These are phyloP conservation scores for Strobilomyces dryophilus DNA, from an alignment of 768 basidiomycete genomes.

Conservation along the genomic window DNA sequence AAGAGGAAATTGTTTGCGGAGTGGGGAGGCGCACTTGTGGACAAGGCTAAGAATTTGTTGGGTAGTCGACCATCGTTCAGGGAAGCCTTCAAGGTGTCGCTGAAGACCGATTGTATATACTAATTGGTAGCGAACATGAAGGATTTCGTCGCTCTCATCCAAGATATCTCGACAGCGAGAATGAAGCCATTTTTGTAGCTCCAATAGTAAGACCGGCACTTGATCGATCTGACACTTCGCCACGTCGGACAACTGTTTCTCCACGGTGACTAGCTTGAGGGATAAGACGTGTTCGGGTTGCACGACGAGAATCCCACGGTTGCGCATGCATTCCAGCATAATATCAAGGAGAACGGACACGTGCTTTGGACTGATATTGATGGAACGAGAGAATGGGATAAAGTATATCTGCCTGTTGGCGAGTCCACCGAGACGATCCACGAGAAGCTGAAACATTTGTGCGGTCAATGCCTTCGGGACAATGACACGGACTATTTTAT, in stretches of 20 bases:
- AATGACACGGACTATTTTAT: background rate
- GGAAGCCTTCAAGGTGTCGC: background rate
- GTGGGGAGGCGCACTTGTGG: background rate
- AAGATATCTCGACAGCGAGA: background rate
- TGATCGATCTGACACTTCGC: background rate
- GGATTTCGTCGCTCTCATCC: background rate
- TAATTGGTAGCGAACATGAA: background rate
- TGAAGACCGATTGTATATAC: background rate
- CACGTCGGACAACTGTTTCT: background rate
- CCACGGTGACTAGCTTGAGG: background rate
- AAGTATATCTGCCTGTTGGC: background rate
- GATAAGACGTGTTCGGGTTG: background rate
- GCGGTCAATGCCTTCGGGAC: no score
- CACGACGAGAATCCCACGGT: background rate
- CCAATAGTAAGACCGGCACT: background rate
- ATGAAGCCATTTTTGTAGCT: background rate
- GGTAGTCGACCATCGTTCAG: background rate
- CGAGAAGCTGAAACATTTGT: background rate
- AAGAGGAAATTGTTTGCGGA: background rate
- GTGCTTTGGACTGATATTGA: background rate
- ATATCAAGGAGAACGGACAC: background rate
- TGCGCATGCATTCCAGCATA: background rate
- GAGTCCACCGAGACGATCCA: background rate
- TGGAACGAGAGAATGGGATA: background rate
- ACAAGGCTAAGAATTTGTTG: background rate